A percentile compares a stretch with the other conserved stretches of the same genome.
Conservation (phyloP, 2,329 filamentous ascomycete genomes). For the Fusarium equiseti region DNA sequence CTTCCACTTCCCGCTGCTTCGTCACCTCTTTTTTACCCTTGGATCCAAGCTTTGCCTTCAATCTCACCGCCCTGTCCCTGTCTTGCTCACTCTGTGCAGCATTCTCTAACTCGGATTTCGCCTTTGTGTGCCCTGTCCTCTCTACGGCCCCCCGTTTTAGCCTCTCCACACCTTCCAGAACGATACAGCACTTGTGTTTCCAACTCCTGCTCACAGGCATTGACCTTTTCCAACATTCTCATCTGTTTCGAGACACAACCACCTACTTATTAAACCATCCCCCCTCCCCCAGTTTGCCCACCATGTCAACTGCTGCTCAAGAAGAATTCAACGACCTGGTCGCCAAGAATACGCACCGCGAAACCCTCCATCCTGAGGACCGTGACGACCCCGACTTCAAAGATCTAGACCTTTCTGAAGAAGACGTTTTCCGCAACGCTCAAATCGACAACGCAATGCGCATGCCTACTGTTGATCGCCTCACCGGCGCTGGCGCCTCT, state of each 20-base stretch:
- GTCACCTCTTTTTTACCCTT: conserved; percentile 32
- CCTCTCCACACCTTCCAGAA: conserved; percentile 53
- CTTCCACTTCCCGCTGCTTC: conserved; percentile 34
- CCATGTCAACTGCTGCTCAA: conserved; percentile 71
- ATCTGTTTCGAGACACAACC: conserved; percentile 29
- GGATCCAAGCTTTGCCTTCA: conserved; percentile 42
- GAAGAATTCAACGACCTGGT: conserved; percentile 76
- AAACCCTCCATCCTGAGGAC: conserved; percentile 69
- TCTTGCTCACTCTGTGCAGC: conserved; percentile 22
- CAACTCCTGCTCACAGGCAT: conserved; percentile 36
- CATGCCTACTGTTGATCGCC: conserved; percentile 63
- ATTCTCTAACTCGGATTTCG: conserved; percentile 43
- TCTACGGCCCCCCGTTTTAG: conserved; percentile 25
- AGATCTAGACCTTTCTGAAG: conserved; percentile 67
- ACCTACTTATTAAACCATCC: conserved; percentile 46
- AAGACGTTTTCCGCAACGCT: conserved; percentile 64
- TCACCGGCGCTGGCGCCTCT: conserved; percentile 58
- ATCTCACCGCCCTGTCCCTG: conserved; percentile 42
- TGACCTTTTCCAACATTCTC: conserved; percentile 32
- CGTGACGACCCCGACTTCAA: conserved; percentile 62
- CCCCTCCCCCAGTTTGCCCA: conserved; percentile 47
- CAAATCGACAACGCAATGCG: conserved; percentile 75
- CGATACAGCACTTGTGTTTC: conserved; percentile 45
- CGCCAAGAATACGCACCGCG: conserved; percentile 64
- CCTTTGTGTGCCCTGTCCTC: conserved; percentile 43